A percentile compares a stretch with the other conserved stretches of the same genome.
These are phyloP conservation scores for Jasminum sambac DNA, from an alignment of 257 asterid species.

Conservation along the genomic window DNA sequence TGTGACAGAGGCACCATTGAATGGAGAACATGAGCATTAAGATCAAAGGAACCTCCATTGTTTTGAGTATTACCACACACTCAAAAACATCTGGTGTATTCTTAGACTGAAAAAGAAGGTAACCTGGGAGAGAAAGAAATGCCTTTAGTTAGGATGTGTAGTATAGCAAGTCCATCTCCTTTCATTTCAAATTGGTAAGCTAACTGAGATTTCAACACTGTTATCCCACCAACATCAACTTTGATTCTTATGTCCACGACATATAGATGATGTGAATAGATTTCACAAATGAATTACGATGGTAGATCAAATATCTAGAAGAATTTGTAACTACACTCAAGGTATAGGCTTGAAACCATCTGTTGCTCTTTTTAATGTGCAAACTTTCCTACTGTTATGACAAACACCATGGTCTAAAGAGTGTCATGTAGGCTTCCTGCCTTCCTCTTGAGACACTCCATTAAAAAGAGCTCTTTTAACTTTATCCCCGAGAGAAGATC, in stretches of 20 bases:
- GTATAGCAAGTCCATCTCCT: too few relatives aligned
- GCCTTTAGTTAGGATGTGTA: background rate
- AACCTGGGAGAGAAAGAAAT: background rate
- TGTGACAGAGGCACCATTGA: background rate
- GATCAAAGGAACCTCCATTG: background rate
- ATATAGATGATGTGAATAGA: background rate
- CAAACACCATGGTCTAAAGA: background rate
- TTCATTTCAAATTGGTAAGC: too few relatives aligned
- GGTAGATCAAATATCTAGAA: background rate
- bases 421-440: background rate
- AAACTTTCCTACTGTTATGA: background rate
- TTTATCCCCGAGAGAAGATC: background rate
- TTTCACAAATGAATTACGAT: background rate
- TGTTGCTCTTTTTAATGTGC: too few relatives aligned
- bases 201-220: too few relatives aligned
- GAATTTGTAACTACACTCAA: too few relatives aligned
- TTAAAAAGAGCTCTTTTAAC: background rate
- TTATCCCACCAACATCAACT: too few relatives aligned
- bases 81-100: background rate
- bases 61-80: too few relatives aligned
- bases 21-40: background rate
- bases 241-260: too few relatives aligned
- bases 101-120: background rate
- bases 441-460: background rate
- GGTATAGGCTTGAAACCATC: background rate